Base-by-base conservation (phyloP, 345 rosid genomes). In the Salix dunnii region DNA sequence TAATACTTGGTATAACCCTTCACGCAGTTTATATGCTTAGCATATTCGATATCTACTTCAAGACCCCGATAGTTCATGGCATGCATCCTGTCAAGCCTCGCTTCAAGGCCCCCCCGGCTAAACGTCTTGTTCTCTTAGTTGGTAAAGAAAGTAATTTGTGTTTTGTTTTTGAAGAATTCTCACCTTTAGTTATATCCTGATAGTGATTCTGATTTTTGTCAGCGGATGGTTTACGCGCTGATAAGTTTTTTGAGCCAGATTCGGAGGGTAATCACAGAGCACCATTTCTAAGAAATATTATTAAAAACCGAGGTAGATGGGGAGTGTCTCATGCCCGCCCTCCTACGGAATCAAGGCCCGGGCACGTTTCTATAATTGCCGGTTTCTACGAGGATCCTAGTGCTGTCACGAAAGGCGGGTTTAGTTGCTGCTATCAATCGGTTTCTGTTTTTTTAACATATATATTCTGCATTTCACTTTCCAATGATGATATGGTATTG, bases 301-400 rank as follows among this genome's bases (percentile, higher is more conserved):
- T 95, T 10, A 88, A 90, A 79, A 86, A 81, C 64, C 88, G 84
- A 72, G 99, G 99, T 31, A 89, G 96, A 38, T 95, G 99, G 99
- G 99, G 97, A 73, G 97, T 95, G 20, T 95, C 99, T 71, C 99
- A 95, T 85, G 99, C 99, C 84, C 92, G 97, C 23, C 99, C 99
- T 71, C 99, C 99, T 2, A 93, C 99, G 0, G 97, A 95, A 76
- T 95, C 99, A 71, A 84, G 97, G 86, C 99, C 97, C 70, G 99
- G 99, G 9, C 99, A 95, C 84, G 99, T 93, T 65, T 86, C 97
- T 68, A 81, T 95, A 53, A 95, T 95, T 72, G 99, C 99, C 80
- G 99, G 99, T 49, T 95, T 95, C 85, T 95, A 92, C 71, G 99
- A 95, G 86, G 99, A 94, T 74, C 98, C 99, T 68, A 92, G 99